A percentile compares a stretch with the other conserved stretches of the same genome.
phyloP scores from a whole-genome alignment of 495 filamentous ascomycete genomes.

The Achaetomiella virescens region DNA sequence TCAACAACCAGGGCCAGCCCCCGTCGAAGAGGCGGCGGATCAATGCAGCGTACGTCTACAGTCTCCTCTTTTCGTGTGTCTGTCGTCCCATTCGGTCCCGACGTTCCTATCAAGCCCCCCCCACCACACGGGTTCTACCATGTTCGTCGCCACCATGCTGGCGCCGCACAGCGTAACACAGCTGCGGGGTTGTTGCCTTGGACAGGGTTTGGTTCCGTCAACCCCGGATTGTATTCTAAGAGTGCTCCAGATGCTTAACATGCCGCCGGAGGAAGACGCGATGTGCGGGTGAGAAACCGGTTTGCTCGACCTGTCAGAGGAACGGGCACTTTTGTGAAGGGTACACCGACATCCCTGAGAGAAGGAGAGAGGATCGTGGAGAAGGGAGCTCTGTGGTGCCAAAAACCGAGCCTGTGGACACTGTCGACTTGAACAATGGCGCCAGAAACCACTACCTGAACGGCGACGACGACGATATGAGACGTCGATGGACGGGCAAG shows the following conservation, averaged over 20 bases:
- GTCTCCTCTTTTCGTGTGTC: not conserved
- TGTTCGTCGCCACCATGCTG: not conserved
- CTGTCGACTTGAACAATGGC: slow-evolving; percentile 22
- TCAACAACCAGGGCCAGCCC: slow-evolving; percentile 74
- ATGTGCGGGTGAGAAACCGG: slow-evolving; percentile 71
- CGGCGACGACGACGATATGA: slow-evolving; percentile 30
- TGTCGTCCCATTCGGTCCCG: not conserved
- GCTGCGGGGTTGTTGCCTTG: not conserved
- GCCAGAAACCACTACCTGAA: slow-evolving; percentile 25
- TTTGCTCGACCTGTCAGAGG: slow-evolving; percentile 68
- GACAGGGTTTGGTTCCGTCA: not conserved
- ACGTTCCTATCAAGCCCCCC: not conserved
- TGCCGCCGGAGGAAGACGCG: slow-evolving; percentile 79
- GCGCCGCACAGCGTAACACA: not conserved
- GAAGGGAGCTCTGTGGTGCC: slow-evolving; percentile 6
- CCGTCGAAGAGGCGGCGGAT: slow-evolving; percentile 75
- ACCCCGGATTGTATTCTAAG: slow-evolving; percentile 22
- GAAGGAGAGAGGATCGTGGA: slow-evolving; percentile 32
- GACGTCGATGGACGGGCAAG: slow-evolving; percentile 30
- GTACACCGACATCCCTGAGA: slow-evolving; percentile 51
- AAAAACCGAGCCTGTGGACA: slow-evolving; percentile 23
- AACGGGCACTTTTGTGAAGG: slow-evolving; percentile 67
- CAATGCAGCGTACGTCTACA: slow-evolving; percentile 65
- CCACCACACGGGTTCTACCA: not conserved
- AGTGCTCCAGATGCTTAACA: slow-evolving; percentile 56